These are phyloP conservation scores for Epichloe glyceriae DNA, from an alignment of 2,329 filamentous ascomycete species.

Conservation along the genomic window DNA sequence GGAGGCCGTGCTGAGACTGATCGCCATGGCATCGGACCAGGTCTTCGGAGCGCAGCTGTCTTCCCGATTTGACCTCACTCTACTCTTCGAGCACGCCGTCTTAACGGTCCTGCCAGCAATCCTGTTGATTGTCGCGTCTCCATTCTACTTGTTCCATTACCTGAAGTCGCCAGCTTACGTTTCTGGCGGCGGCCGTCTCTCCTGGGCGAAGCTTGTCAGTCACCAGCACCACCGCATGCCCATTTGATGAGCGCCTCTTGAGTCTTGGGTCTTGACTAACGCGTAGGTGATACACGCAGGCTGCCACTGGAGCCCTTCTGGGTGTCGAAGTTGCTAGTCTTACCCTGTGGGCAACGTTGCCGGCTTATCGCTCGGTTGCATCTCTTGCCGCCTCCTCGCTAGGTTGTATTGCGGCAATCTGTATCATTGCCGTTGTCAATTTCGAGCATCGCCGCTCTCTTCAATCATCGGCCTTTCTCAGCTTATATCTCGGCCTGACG, in stretches of 20 bases:
- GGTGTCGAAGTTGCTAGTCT: constrained; percentile 18
- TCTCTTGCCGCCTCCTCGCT: constrained; percentile 16
- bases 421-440: constrained; percentile 15
- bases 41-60: constrained; percentile 6
- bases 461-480: constrained; percentile 28
- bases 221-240: not conserved
- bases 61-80: constrained; percentile 11
- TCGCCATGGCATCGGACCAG: not conserved
- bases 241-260: not conserved
- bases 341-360: constrained; percentile 6
- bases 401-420: constrained; percentile 14
- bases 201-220: constrained; percentile 12
- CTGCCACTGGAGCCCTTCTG: constrained; percentile 11
- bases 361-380: constrained; percentile 9
- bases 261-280: too few species aligned
- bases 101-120: constrained; percentile 7
- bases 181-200: constrained; percentile 1
- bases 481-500: constrained; percentile 24
- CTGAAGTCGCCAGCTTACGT: constrained; percentile 4
- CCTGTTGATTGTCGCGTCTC: constrained; percentile 4
- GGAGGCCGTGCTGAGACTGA: not conserved
- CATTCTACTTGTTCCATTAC: constrained; percentile 4
- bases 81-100: constrained; percentile 11
- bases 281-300: constrained; percentile 6
- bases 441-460: constrained; percentile 21